Base-by-base conservation (phyloP, 805 yeast genomes). In the Candida sithepensis region DNA sequence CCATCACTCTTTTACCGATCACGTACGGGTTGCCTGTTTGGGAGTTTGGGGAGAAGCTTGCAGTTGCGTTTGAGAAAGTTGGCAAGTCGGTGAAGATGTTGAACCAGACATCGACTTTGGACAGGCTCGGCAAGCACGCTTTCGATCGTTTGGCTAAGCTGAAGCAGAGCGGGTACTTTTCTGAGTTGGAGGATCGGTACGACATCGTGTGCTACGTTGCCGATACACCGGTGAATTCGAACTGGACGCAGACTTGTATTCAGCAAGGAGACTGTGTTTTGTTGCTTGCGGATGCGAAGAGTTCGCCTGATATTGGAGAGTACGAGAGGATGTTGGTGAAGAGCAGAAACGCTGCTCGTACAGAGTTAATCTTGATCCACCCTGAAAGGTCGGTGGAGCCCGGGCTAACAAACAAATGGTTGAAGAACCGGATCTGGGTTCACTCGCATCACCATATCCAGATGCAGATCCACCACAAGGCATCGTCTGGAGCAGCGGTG, bases 231-330 rank as follows among this genome's bases (percentile, higher is more conserved):
- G 81, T 85, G 2, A 82, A 81, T 54, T 86, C 97, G 0, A 76
- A 82, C 18, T 92, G 99, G 99, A 88, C 97, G 0, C 76, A 81
- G 8, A 88, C 97, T 0, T 94, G 98, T 64, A 85, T 92, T 37
- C 82, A 91, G 8, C 97, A 92, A 65, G 98, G 96, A 16, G 98
- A 92, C 65, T 91, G 97, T 69, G 81, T 92, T n/a, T 70, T 94
- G 28, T 69, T 94, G 16, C 66, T 94, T 14, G 97, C 97, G 0
- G 91, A 92, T 68, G 95, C 97, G 0, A 71, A 76, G 7, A 78
- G 82, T 18, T 77, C 78, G 24, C 84, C 94, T 0, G 78, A 78
- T 26, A 73, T 88, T 39, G 96, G 98, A 4, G 97, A 90, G 44
- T 90, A 82, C 61, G 99, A 92, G 65, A 72, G 85, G 43, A 64